These are phyloP conservation scores for Xylariomycetidae sp. DNA, from an alignment of 2,329 filamentous ascomycete genomes.

Conservation along the genomic window DNA sequence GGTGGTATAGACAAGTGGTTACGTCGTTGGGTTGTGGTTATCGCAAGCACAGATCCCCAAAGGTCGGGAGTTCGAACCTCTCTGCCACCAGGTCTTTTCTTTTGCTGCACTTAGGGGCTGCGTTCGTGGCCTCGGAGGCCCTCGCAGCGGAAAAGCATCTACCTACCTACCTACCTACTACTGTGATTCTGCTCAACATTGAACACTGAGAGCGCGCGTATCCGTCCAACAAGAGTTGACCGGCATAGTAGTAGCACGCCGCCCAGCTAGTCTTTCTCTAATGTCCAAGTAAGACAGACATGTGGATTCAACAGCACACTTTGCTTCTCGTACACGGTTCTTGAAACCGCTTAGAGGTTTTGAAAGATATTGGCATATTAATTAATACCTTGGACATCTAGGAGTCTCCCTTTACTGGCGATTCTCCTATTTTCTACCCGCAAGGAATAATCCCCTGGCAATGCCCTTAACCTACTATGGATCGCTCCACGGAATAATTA, in stretches of 20 bases:
- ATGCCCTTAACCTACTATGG: too few species aligned
- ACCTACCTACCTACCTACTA: not conserved
- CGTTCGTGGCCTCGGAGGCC: not conserved
- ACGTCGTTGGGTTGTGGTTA: not conserved
- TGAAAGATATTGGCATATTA: too few species aligned
- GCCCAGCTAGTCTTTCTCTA: not conserved
- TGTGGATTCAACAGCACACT: not conserved
- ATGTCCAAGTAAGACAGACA: not conserved
- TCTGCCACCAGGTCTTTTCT: not conserved
- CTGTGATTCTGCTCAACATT: not conserved
- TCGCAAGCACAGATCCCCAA: conserved; percentile 31
- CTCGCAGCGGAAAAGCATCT: not conserved
- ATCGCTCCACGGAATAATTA: too few species aligned
- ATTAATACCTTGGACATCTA: too few species aligned
- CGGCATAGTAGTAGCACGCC: not conserved
- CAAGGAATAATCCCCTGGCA: too few species aligned
- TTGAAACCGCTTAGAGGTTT: not conserved
- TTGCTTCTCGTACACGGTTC: not conserved
- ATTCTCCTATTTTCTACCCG: too few species aligned
- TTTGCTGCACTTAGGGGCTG: too few species aligned
- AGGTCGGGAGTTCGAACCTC: not conserved
- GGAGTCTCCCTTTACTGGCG: too few species aligned
- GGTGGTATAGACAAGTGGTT: not conserved
- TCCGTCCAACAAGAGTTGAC: not conserved
- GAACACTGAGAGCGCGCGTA: conserved; percentile 1